These are phyloP conservation scores for Aspergillus ibericus DNA, from an alignment of 2,329 filamentous ascomycete species.

Conservation along the genomic window DNA sequence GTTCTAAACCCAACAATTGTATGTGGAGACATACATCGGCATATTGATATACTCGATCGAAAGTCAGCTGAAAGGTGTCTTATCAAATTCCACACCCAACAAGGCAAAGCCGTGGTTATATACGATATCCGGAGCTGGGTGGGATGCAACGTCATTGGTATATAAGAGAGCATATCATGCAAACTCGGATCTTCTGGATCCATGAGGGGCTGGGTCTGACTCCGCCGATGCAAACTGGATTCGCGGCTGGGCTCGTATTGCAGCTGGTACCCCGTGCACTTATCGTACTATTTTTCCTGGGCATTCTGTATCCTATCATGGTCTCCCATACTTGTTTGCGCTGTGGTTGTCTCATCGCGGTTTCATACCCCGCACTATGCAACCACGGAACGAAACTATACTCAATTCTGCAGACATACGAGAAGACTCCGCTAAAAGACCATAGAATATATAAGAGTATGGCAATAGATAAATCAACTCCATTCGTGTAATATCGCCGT, in stretches of 20 bases:
- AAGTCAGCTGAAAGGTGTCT: neutral
- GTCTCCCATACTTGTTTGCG: neutral
- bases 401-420: neutral
- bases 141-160: slow-evolving; percentile 9
- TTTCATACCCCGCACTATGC: neutral
- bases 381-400: neutral
- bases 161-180: neutral
- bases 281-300: neutral
- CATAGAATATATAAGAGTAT: neutral
- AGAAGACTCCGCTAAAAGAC: too few species aligned
- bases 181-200: neutral
- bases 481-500: neutral
- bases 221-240: neutral
- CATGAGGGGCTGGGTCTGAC: neutral
- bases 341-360: neutral
- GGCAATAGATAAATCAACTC: neutral
- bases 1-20: neutral
- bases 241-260: neutral
- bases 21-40: neutral
- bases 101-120: neutral
- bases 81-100: neutral
- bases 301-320: neutral
- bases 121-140: neutral
- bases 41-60: neutral
- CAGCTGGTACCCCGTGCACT: neutral